Evolutionary conservation across 371 early-diverging fungal genomes (phyloP).

Genomic region (Rhizomucor pusillus): DNA sequence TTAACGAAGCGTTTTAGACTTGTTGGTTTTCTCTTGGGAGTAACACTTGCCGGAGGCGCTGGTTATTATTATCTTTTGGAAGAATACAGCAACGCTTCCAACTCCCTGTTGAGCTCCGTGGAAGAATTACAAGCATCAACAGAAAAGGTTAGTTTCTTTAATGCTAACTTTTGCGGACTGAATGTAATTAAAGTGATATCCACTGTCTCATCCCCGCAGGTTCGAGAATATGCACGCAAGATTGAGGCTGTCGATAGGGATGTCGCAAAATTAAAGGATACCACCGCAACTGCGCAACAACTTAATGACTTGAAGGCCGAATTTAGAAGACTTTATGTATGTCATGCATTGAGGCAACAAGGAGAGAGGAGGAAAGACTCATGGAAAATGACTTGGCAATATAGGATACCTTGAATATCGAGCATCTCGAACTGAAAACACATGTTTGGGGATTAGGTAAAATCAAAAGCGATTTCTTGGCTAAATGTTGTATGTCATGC

Average conservation of each 20-base stretch:
- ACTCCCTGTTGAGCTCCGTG: slow-evolving; percentile 66
- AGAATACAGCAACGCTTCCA: slow-evolving; percentile 76
- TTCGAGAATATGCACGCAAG: slow-evolving; percentile 72
- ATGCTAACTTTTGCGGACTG: too few species aligned
- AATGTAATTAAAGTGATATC: not conserved
- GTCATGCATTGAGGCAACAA: slow-evolving; percentile 1
- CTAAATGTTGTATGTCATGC: not conserved
- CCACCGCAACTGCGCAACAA: slow-evolving; percentile 65
- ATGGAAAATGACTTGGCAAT: not conserved
- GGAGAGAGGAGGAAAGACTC: not conserved
- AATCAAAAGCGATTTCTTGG: not conserved
- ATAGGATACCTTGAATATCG: slow-evolving; percentile 67
- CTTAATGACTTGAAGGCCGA: slow-evolving; percentile 61
- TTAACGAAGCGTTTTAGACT: slow-evolving; percentile 40
- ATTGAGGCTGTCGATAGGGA: slow-evolving; percentile 73
- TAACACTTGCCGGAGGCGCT: slow-evolving; percentile 69
- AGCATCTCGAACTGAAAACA: slow-evolving; percentile 73
- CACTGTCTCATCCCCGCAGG: slow-evolving; percentile 28
- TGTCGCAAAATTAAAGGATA: slow-evolving; percentile 55
- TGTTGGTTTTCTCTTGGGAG: slow-evolving; percentile 79
- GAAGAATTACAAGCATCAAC: slow-evolving; percentile 75
- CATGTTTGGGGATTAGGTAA: slow-evolving; percentile 73
- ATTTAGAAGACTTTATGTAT: slow-evolving; percentile 66
- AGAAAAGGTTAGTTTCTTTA: slow-evolving; percentile 51
- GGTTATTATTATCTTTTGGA: slow-evolving; percentile 81